Base-by-base conservation (phyloP, 139 green algal genomes). In the Nannochloris sp. region DNA sequence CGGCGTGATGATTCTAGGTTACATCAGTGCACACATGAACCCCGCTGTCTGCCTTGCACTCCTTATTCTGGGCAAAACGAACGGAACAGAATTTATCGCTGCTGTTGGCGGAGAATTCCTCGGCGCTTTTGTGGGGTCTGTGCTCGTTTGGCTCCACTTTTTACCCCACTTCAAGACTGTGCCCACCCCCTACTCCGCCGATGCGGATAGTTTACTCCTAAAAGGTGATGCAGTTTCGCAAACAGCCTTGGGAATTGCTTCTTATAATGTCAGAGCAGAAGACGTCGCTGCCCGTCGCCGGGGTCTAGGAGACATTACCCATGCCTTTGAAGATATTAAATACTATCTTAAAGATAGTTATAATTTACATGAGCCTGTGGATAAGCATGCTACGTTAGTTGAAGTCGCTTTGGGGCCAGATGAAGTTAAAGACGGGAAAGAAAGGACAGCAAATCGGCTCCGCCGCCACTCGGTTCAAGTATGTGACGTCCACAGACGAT, bases 161-260 rank as follows among this genome's bases (percentile, higher is more conserved):
- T 58, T 82, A 27, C 82, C 81, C 2, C 81, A 88, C 55, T 88
- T 86, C 67, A 81, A 79, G 23, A 83, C 68, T 3, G 38, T 83
- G 13, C 81, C 81, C 3, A 68, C 81, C 48, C 79, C 80, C 23
- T 12, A 19, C 37, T 44, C 75, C 2, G 25, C 81, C 1, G 45
- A 53, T 1, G 71, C 67, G 3, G 75, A 87, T 5, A 29, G 60
- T n/a, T 69, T 86, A 44, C 70, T 86, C 45, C 46, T 65, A 4
- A 69, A 32, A 54, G 54, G 73, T 7, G 78, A 86, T 31, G 63
- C 46, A 1, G 35, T 79, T 12, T 56, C 23, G 13, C 32, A 64
- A 2, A 51, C 38, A 6, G 78, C 71, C 0, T 34, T 86, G 19
- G 44, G 62, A 42, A 81, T 85, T 19, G 70, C 66, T 0, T 81